Evolutionary conservation across 495 filamentous ascomycete species (phyloP).

Genomic region (Penicillium arizonense): DNA sequence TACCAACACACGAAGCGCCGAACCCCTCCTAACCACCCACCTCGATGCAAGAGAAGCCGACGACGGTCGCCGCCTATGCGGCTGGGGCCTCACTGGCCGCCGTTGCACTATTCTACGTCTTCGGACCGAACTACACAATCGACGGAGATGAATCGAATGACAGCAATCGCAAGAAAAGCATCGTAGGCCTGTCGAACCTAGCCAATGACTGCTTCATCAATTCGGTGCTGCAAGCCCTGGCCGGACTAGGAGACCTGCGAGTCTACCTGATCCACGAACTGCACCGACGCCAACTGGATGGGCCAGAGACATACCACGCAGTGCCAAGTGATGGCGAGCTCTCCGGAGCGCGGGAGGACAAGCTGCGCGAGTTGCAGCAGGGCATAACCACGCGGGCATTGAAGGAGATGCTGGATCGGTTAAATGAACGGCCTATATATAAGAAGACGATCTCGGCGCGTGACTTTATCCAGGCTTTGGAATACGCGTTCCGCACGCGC

Average conservation of each 20-base stretch:
- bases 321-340: conserved; percentile 48
- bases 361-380: conserved; percentile 69
- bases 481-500: conserved; percentile 80
- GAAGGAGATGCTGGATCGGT: conserved; percentile 86
- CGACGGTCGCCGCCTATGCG: conserved; percentile 88
- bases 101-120: conserved; percentile 94
- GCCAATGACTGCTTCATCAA: conserved; percentile 99
- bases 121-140: conserved; percentile 91
- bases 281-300: conserved; percentile 77
- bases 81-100: conserved; percentile 94
- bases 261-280: conserved; percentile 86
- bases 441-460: conserved; percentile 90
- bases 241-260: conserved; percentile 90
- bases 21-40: neutral
- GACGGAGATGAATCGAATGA: conserved; percentile 68
- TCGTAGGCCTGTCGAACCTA: conserved; percentile 85
- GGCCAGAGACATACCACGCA: conserved; percentile 64
- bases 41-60: conserved; percentile 82
- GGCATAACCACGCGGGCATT: conserved; percentile 83
- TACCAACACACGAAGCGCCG: conserved; percentile 4
- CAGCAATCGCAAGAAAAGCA: conserved; percentile 73
- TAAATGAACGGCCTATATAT: conserved; percentile 93
- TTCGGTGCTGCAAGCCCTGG: conserved; percentile 89
- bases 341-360: conserved; percentile 52
- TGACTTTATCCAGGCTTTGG: conserved; percentile 74